These are phyloP conservation scores for Cystobasidium sp. DNA, from an alignment of 1,284 basidiomycete genomes.

Conservation along the genomic window DNA sequence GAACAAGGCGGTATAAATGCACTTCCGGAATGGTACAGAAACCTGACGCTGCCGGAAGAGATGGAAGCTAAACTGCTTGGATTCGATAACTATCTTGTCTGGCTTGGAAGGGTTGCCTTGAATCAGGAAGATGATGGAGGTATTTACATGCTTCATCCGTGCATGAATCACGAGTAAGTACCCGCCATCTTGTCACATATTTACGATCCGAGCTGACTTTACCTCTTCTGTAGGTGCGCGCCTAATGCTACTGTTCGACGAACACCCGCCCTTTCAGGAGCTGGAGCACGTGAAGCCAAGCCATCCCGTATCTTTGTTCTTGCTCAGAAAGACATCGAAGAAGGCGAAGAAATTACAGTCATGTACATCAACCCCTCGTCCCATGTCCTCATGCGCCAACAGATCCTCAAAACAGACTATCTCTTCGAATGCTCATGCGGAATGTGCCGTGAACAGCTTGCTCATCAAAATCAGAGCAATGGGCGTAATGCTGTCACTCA, in stretches of 20 bases:
- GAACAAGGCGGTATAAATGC: constrained; percentile 26
- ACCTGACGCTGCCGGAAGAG: constrained; percentile 27
- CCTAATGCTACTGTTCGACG: constrained; percentile 37
- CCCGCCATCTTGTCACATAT: not conserved
- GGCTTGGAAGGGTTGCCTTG: constrained; percentile 34
- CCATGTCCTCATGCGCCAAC: constrained; percentile 21
- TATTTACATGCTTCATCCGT: constrained; percentile 40
- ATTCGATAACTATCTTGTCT: constrained; percentile 39
- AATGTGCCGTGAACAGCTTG: constrained; percentile 14
- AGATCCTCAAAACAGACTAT: constrained; percentile 22
- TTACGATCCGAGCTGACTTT: not conserved
- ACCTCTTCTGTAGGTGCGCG: constrained; percentile 12
- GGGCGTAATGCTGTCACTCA: not conserved
- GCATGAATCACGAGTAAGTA: constrained; percentile 42
- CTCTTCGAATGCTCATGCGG: constrained; percentile 41
- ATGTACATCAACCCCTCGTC: constrained; percentile 18
- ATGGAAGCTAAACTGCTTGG: constrained; percentile 32
- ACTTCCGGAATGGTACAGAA: constrained; percentile 39
- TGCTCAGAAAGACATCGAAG: constrained; percentile 28
- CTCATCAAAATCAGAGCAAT: not conserved
- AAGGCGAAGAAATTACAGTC: constrained; percentile 44
- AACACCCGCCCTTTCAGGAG: constrained; percentile 22
- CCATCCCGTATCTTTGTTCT: constrained; percentile 41
- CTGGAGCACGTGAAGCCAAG: constrained; percentile 40
- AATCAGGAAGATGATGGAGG: constrained; percentile 45